phyloP scores from a whole-genome alignment of 768 basidiomycete genomes.

The Suillus clintonianus region DNA sequence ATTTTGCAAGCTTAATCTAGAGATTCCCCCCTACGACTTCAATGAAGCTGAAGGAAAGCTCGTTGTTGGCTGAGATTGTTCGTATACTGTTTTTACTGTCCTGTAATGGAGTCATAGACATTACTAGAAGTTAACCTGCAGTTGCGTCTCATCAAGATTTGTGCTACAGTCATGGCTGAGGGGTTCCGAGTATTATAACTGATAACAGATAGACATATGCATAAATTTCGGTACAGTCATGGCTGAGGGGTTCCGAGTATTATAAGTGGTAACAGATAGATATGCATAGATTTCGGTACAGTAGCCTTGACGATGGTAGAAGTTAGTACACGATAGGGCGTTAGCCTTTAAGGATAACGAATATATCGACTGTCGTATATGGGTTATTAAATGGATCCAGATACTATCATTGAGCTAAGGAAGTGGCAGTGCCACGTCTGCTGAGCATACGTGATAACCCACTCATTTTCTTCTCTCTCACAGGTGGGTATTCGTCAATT shows the following conservation, averaged over 20 bases:
- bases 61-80: conserved; percentile 66
- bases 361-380: no score
- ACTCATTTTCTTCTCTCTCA: conserved; percentile 12
- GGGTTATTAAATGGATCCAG: no score
- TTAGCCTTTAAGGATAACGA: neutral
- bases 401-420: neutral
- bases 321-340: neutral
- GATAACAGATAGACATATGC: neutral
- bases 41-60: conserved; percentile 86
- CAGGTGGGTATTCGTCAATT: conserved; percentile 11
- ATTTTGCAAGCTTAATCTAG: conserved; percentile 77
- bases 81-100: conserved; percentile 10
- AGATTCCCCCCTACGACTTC: conserved; percentile 88
- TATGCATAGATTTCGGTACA: neutral
- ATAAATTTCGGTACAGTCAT: no score
- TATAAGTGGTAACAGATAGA: neutral
- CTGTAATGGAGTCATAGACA: conserved; percentile 20
- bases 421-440: conserved; percentile 13
- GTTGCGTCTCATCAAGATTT: neutral
- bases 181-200: neutral
- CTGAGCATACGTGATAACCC: conserved; percentile 24
- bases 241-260: neutral
- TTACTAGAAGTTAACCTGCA: conserved; percentile 21
- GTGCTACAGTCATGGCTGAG: neutral
- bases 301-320: neutral